Conservation (phyloP, 371 early-diverging fungal species). For the Rhizopus arrhizus region DNA sequence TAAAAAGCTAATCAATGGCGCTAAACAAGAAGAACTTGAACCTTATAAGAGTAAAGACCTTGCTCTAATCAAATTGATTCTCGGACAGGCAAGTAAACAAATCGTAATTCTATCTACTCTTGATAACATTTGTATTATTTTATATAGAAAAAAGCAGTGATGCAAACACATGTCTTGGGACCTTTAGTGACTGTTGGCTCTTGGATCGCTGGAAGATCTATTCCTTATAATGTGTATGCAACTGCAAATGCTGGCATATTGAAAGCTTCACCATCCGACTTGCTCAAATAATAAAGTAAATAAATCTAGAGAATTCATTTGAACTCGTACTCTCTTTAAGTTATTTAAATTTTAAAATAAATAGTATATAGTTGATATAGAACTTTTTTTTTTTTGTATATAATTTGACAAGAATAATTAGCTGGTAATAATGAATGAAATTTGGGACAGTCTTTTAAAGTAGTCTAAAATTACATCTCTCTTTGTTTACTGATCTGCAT, state of each 20-base stretch:
- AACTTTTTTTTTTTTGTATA: too few relatives aligned
- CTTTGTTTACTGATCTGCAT: too few relatives aligned
- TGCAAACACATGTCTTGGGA: slow-evolving; percentile 43
- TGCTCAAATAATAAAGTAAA: too few relatives aligned
- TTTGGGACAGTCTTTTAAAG: too few relatives aligned
- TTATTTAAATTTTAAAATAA: too few relatives aligned
- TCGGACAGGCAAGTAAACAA: slow-evolving; percentile 36
- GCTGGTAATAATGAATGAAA: too few relatives aligned
- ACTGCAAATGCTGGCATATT: slow-evolving; percentile 28
- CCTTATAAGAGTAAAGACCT: slow-evolving; percentile 45
- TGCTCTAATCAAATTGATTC: slow-evolving; percentile 38
- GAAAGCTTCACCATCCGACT: slow-evolving; percentile 8
- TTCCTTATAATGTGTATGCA: slow-evolving; percentile 43
- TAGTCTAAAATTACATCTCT: too few relatives aligned
- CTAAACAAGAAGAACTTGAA: slow-evolving; percentile 28
- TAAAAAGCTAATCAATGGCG: slow-evolving; percentile 31
- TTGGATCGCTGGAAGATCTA: slow-evolving; percentile 43
- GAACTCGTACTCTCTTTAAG: too few relatives aligned
- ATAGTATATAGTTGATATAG: too few relatives aligned
- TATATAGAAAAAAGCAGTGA: slow-evolving; percentile 42
- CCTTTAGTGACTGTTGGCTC: slow-evolving; percentile 40
- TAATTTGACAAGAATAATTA: too few relatives aligned
- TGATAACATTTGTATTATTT: background rate
- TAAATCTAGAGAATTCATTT: too few relatives aligned
- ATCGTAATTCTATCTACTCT: background rate